These are phyloP conservation scores for Pseudofabraea citricarpa DNA, from an alignment of 2,329 filamentous ascomycete genomes.

Conservation along the genomic window DNA sequence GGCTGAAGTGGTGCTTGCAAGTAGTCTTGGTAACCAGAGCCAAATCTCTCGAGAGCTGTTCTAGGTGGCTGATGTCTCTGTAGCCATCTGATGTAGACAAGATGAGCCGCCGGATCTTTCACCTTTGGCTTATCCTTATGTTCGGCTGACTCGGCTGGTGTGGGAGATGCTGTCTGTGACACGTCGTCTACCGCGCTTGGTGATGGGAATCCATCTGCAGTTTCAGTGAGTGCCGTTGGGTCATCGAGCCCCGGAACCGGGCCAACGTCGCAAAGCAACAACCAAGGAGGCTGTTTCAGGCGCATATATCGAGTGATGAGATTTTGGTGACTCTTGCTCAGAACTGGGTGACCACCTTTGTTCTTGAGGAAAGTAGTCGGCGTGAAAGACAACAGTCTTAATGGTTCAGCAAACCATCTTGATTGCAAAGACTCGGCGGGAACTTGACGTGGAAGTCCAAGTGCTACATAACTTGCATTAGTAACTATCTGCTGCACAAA, in stretches of 20 bases:
- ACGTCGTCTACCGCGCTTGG: constrained; percentile 37
- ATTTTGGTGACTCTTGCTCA: constrained; percentile 56
- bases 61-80: constrained; percentile 73
- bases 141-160: constrained; percentile 56
- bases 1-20: constrained; percentile 93
- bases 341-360: constrained; percentile 54
- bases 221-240: constrained; percentile 19
- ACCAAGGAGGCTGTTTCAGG: constrained; percentile 57
- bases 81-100: constrained; percentile 79
- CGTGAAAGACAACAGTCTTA: constrained; percentile 55
- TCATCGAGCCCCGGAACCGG: constrained; percentile 36
- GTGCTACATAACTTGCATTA: constrained; percentile 22
- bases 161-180: constrained; percentile 51
- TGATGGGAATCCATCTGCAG: constrained; percentile 27
- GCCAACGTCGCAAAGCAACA: constrained; percentile 59
- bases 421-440: constrained; percentile 57
- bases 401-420: constrained; percentile 65
- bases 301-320: constrained; percentile 60
- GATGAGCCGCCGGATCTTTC: constrained; percentile 56
- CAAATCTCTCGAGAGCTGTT: constrained; percentile 60
- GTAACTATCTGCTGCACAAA: constrained; percentile 3
- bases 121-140: constrained; percentile 35
- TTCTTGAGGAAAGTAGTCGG: constrained; percentile 54
- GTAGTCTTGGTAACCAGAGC: constrained; percentile 85
- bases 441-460: constrained; percentile 53